Percentiles rank a stretch among this genome's conserved stretches.
Evolutionary conservation across 2,329 filamentous ascomycete genomes (phyloP).

Genomic region (Talaromyces sp.): DNA sequence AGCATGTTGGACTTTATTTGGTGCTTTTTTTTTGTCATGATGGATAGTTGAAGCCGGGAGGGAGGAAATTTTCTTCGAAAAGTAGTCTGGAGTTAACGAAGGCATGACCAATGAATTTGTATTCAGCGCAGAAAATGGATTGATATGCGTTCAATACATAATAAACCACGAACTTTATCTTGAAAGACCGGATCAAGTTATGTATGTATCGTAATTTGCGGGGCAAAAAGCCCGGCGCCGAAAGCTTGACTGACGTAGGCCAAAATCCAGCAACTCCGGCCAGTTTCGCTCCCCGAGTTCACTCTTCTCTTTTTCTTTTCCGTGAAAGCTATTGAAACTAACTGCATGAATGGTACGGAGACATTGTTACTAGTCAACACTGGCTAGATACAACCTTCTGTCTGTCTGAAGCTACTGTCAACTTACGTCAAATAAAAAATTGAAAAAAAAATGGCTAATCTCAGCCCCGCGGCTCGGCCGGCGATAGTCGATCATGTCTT

Average conservation of each 20-base stretch:
- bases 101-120: background rate
- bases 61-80: background rate
- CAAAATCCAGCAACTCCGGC: background rate
- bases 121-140: background rate
- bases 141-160: background rate
- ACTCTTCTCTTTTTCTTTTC: background rate
- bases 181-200: background rate
- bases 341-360: background rate
- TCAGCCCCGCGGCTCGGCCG: constrained; percentile 28
- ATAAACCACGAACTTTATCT: background rate
- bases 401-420: background rate
- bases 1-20: background rate
- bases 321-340: too few species aligned
- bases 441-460: constrained; percentile 15
- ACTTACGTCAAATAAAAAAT: too few species aligned
- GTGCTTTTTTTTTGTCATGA: background rate
- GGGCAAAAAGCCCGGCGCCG: background rate
- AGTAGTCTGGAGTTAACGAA: background rate
- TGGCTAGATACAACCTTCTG: background rate
- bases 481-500: constrained; percentile 34
- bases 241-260: background rate
- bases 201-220: background rate
- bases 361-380: background rate
- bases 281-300: background rate
- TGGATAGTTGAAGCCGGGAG: background rate